A percentile compares a stretch with the other conserved stretches of the same genome.
Evolutionary conservation across 2,329 filamentous ascomycete species (phyloP).

Genomic region (Xylaria sp.): DNA sequence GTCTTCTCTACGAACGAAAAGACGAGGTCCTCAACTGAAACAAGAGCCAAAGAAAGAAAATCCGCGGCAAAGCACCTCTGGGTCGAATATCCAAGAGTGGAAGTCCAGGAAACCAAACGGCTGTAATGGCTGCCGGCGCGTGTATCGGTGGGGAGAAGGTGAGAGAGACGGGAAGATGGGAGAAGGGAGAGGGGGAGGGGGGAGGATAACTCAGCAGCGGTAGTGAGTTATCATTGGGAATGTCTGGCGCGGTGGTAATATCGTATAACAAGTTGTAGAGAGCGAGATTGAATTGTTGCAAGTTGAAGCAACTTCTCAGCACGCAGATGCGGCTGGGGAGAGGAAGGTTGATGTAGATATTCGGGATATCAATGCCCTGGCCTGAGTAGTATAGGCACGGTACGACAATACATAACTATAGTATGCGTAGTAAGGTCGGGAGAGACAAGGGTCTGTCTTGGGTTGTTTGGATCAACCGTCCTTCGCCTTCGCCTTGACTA

Average conservation of each 20-base stretch:
- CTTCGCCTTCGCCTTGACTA: conserved; percentile 25
- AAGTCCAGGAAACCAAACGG: conserved; percentile 44
- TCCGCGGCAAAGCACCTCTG: conserved; percentile 44
- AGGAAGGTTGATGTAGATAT: conserved; percentile 46
- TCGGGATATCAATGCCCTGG: conserved; percentile 47
- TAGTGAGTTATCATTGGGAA: conserved; percentile 37
- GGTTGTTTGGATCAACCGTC: conserved; percentile 50
- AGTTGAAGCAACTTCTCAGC: conserved; percentile 33
- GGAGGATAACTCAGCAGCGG: conserved; percentile 33
- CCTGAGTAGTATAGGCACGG: conserved; percentile 11
- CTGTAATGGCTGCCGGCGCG: conserved; percentile 38
- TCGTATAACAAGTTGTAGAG: conserved; percentile 25
- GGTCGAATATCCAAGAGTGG: conserved; percentile 61
- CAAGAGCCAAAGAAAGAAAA: conserved; percentile 42
- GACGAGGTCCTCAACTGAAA: conserved; percentile 48
- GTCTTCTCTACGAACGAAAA: conserved; percentile 45
- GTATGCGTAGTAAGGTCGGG: conserved; percentile 10
- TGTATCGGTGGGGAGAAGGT: conserved; percentile 33
- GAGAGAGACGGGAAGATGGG: conserved; percentile 27
- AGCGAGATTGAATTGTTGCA: conserved; percentile 32
- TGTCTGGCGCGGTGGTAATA: conserved; percentile 23
- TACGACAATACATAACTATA: conserved; percentile 16
- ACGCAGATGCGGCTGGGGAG: conserved; percentile 43
- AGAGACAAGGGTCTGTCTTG: conserved; percentile 45
- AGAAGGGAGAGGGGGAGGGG: conserved; percentile 21